Evolutionary conservation across 331 rosid species (phyloP).

Genomic region (Quercus phellos): DNA sequence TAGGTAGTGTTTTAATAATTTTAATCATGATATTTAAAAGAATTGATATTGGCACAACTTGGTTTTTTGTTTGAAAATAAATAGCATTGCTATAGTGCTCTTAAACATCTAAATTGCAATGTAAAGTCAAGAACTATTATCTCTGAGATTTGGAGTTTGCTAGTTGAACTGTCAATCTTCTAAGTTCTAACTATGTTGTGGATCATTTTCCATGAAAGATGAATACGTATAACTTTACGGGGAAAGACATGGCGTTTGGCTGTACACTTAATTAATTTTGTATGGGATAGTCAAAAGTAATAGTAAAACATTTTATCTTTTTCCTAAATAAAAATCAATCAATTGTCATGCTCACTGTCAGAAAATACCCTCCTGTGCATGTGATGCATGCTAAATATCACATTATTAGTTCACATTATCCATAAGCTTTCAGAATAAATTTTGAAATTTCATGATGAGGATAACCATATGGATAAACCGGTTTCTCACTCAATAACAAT

Average conservation of each 20-base stretch:
- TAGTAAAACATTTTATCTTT: background rate
- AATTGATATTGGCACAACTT: background rate
- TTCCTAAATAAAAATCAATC: background rate
- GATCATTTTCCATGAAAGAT: background rate
- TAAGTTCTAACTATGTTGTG: background rate
- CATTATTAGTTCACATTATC: background rate
- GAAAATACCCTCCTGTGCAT: background rate
- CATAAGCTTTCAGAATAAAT: background rate
- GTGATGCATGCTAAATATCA: background rate
- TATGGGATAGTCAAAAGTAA: background rate
- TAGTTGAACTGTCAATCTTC: background rate
- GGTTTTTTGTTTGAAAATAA: background rate
- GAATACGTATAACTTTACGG: background rate
- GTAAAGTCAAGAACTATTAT: background rate
- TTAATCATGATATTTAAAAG: background rate
- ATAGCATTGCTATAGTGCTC: background rate
- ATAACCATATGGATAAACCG: background rate
- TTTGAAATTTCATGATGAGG: background rate
- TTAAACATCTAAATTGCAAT: background rate
- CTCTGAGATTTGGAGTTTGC: background rate
- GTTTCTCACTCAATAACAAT: background rate
- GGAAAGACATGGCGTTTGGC: background rate
- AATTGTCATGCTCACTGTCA: background rate
- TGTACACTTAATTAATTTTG: background rate
- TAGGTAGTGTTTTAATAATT: conserved; percentile 49